Evolutionary conservation across 257 asterid genomes (phyloP), one percentile per base, ranked within the genome.

Genomic region (Petunia axillaris): DNA sequence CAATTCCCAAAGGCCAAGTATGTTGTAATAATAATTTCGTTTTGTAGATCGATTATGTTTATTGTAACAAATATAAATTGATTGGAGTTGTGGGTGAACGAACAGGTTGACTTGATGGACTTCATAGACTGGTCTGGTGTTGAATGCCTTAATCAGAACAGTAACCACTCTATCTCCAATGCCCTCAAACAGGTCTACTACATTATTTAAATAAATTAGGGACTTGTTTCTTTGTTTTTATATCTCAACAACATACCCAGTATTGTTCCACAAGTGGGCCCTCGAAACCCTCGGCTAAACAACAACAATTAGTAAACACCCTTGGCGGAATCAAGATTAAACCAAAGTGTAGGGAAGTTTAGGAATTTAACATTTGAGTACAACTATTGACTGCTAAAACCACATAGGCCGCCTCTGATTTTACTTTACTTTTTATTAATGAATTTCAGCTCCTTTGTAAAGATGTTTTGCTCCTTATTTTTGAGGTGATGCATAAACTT

Each of bases 111-210:
- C 91, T 90, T 92, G 64, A 81, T 88, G 81, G 97, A 92, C 87
- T 93, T 86, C 57, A 86, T 92, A 62, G 92, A 93, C 85, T 93
- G 98, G 98, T 81, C 92, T 15, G 86, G 97, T 6, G 97, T 93
- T 46, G 96, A 93, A 85, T 93, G 97, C 85, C 92, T 93, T 77
- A 93, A 93, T 81, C 97, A 92, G 74, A 91, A 83, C 81, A 73
- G 84, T 77, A 67, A 82, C 50, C 85, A 89, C 85, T 79, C 97
- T 74, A 83, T 92, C 43, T 62, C 89, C 16, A 92, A 92, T 70
- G 97, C 98, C 86, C 93, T 93, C 82, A 92, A 91, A 79, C 93
- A 90, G 94, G 97, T 89, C 25, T 0, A 0, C 25, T 25, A 25
- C 25, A 25, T 25, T 25, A 25, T 0, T 25, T 25, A 25, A 25